Conservation (phyloP, 352 stramenopile species). For the Phytophthora multivora region DNA sequence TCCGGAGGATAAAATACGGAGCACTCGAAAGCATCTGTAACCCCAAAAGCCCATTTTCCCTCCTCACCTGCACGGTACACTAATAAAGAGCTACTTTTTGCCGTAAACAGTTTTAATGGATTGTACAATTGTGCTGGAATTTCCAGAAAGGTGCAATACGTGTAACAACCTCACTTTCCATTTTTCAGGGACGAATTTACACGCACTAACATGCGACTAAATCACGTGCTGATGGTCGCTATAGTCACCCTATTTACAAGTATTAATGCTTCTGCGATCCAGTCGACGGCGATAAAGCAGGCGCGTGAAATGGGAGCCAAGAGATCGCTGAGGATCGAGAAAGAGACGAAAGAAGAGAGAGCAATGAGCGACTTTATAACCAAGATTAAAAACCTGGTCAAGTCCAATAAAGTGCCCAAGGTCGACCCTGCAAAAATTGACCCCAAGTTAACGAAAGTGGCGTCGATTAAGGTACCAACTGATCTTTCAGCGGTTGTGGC, state of each 20-base stretch:
- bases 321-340: neutral
- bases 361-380: neutral
- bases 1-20: neutral
- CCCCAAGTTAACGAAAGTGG: neutral
- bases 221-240: neutral
- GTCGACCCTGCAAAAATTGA: neutral
- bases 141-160: neutral
- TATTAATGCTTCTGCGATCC: neutral
- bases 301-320: neutral
- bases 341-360: neutral
- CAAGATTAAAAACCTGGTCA: constrained; percentile 2
- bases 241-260: neutral
- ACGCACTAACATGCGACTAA: neutral
- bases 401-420: neutral
- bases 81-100: neutral
- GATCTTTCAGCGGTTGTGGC: neutral
- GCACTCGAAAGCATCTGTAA: neutral
- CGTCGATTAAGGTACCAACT: neutral
- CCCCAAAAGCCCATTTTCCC: too few relatives aligned
- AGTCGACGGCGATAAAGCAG: neutral
- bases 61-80: too few relatives aligned
- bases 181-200: neutral
- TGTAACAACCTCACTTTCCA: neutral
- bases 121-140: neutral
- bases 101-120: neutral